phyloP scores from a whole-genome alignment of 2,329 filamentous ascomycete species.

The Cercospora nicotianae region DNA sequence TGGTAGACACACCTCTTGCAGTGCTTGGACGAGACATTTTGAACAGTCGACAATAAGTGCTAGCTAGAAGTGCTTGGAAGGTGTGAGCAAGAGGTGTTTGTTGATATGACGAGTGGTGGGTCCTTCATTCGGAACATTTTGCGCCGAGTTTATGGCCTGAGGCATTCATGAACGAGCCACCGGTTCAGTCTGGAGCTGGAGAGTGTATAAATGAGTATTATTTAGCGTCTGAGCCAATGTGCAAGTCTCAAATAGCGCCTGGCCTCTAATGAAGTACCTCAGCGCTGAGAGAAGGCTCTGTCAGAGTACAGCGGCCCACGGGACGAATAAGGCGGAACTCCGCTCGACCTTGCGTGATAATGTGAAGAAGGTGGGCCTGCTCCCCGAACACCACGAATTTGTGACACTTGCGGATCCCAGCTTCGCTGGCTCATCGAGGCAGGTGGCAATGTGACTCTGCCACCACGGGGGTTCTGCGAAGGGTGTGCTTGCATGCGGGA shows the following conservation, averaged over 20 bases:
- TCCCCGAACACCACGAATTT: conserved; percentile 32
- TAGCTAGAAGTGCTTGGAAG: not conserved
- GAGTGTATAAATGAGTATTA: not conserved
- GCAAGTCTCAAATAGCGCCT: not conserved
- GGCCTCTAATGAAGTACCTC: not conserved
- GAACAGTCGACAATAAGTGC: not conserved
- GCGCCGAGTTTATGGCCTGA: not conserved
- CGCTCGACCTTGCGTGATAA: not conserved
- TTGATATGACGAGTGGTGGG: not conserved
- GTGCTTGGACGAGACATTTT: conserved; percentile 27
- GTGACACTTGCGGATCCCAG: conserved; percentile 25
- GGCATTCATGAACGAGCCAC: not conserved
- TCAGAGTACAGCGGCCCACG: conserved; percentile 2
- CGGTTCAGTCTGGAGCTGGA: not conserved
- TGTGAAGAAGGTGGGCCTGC: conserved; percentile 14
- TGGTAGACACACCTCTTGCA: conserved; percentile 19
- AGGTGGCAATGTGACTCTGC: conserved; percentile 25
- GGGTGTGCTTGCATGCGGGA: not conserved
- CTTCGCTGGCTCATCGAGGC: conserved; percentile 6
- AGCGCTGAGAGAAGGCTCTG: not conserved
- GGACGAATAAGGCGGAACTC: not conserved
- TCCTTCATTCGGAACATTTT: not conserved
- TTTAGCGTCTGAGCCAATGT: not conserved
- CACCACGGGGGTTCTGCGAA: conserved; percentile 15
- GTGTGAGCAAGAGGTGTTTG: not conserved